Percentiles rank a stretch among this genome's conserved stretches.
phyloP scores from a whole-genome alignment of 805 yeast species.

The Zygotorulaspora florentina region DNA sequence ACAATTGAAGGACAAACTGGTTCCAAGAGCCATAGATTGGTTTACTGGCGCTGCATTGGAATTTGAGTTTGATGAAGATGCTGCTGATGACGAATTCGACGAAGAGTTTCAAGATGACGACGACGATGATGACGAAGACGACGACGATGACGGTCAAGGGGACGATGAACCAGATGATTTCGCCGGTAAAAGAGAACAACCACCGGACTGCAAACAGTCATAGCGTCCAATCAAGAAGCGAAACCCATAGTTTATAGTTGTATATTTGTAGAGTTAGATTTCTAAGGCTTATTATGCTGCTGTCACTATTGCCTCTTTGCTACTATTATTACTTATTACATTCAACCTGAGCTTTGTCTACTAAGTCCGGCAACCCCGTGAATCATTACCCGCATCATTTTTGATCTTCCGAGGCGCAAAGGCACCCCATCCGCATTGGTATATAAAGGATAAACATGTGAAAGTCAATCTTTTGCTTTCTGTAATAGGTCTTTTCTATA shows the following conservation, averaged over 20 bases:
- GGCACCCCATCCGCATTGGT: not conserved
- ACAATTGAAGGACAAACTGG: slow-evolving; percentile 89
- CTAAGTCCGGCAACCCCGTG: not conserved
- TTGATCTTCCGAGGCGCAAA: not conserved
- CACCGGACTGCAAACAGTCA: slow-evolving; percentile 77
- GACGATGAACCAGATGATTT: slow-evolving; percentile 41
- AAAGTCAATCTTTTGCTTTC: too few species aligned
- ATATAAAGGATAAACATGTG: not conserved
- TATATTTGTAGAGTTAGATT: not conserved
- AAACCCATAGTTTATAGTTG: not conserved
- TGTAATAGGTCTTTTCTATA: too few species aligned
- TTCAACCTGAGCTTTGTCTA: not conserved
- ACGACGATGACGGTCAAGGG: slow-evolving; percentile 39
- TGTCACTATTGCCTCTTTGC: too few species aligned
- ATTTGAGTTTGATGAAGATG: slow-evolving; percentile 57
- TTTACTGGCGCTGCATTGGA: slow-evolving; percentile 96
- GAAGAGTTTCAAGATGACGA: slow-evolving; percentile 62
- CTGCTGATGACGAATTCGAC: slow-evolving; percentile 58
- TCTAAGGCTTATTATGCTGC: too few species aligned
- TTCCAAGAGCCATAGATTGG: slow-evolving; percentile 98
- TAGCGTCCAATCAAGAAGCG: slow-evolving; percentile 18
- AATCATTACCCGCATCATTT: too few species aligned
- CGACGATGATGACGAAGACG: slow-evolving; percentile 55
- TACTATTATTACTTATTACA: too few species aligned
- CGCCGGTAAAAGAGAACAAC: slow-evolving; percentile 48